These are phyloP conservation scores for Boletus patriciae DNA, from an alignment of 768 basidiomycete species.

Conservation along the genomic window DNA sequence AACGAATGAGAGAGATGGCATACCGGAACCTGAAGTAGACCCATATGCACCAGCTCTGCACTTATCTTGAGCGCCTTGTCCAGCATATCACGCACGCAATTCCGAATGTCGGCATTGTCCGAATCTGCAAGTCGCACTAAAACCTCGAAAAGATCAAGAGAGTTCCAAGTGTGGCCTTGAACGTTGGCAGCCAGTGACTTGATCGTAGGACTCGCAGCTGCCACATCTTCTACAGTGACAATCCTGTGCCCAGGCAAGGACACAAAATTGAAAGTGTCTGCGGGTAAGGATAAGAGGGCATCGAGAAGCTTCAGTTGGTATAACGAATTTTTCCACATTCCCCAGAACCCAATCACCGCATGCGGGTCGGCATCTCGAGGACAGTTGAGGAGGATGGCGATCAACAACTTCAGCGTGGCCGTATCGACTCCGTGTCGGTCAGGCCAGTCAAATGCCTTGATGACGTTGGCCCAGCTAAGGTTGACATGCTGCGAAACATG, in stretches of 20 bases:
- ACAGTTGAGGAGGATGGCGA: constrained; percentile 81
- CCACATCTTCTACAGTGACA: constrained; percentile 86
- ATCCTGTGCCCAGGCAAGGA: constrained; percentile 79
- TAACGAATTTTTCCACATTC: constrained; percentile 78
- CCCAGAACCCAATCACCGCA: constrained; percentile 85
- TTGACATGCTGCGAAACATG: constrained; percentile 50
- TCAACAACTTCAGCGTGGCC: constrained; percentile 83
- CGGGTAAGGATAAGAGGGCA: constrained; percentile 82
- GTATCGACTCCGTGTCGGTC: constrained; percentile 87
- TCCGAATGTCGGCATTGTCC: constrained; percentile 67
- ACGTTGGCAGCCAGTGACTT: constrained; percentile 87
- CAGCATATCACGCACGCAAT: constrained; percentile 83
- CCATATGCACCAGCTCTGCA: constrained; percentile 93
- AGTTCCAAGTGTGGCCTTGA: constrained; percentile 94
- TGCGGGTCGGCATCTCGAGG: constrained; percentile 75
- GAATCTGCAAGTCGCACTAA: constrained; percentile 78
- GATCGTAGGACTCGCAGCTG: constrained; percentile 85
- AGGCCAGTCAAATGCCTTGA: constrained; percentile 83
- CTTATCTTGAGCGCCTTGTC: constrained; percentile 93
- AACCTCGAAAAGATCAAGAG: constrained; percentile 84
- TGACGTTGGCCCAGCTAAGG: constrained; percentile 78
- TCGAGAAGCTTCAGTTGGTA: constrained; percentile 88
- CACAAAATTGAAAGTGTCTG: constrained; percentile 92
- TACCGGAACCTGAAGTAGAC: constrained; percentile 86
- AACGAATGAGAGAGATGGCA: constrained; percentile 32